Base-by-base conservation (phyloP, 345 rosid genomes). In the Euphorbia tirucalli region DNA sequence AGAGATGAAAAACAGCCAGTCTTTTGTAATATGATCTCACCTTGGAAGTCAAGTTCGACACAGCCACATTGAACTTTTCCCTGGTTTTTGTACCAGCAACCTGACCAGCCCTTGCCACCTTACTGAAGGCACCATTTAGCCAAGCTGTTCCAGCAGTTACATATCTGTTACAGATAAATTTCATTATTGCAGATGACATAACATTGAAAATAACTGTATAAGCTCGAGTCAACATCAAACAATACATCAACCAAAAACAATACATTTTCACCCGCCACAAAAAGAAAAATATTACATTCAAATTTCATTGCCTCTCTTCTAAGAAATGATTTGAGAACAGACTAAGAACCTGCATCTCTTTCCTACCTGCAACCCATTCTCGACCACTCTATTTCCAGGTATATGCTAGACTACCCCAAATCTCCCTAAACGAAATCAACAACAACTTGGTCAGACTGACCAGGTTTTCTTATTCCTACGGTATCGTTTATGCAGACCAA, bases 41-140 rank as follows among this genome's bases (percentile, higher is more conserved):
- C 90, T 90, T 90, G 71, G 98, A 77, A 56, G 90, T 81, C 82
- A 95, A 78, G 82, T 95, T 90, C 31, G 97, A 88, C 71, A 89
- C 87, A 57, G 99, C 96, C 55, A 87, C 46, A 76, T 83, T 85
- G 73, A 90, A 87, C 85, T 92, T 95, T 78, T 92, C 97, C 81
- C 80, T 83, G 28, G 99, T 90, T 88, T 92, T 95, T 22, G 92
- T 76, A 59, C 97, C 84, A 7, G 96, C 99, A 62, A 78, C 85
- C 85, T 92, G 97, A 70, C 99, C 91, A 24, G 88, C 97, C 85
- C 84, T 92, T 35, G 97, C 93, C n/a, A 92, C 90, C 79, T 85
- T 95, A 79, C 83, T 81, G 72, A 95, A 89, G 25, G 99, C 93
- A 30, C 96, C 97, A 78, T 88, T 95, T 57, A 95, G 74, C 98